phyloP scores from a whole-genome alignment of 192 early-diverging fungal species.

The Coemansia sp. region DNA sequence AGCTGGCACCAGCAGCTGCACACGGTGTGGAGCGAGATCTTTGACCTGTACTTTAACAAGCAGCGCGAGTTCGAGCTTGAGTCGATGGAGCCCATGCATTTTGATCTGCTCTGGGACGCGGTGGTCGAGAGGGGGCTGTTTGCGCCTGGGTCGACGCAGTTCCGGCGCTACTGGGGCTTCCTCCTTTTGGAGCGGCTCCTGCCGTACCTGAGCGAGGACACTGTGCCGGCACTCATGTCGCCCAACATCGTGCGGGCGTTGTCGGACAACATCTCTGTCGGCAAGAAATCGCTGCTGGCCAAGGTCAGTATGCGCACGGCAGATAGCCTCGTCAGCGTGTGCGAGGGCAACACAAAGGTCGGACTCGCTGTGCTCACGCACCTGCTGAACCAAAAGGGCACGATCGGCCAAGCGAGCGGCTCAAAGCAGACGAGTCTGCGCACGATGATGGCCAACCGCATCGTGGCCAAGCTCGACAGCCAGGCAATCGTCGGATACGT shows the following conservation, averaged over 20 bases:
- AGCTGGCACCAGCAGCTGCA: constrained; percentile 81
- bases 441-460: constrained; percentile 76
- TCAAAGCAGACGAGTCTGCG: constrained; percentile 62
- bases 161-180: constrained; percentile 89
- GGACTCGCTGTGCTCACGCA: constrained; percentile 79
- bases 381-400: constrained; percentile 72
- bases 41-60: constrained; percentile 60
- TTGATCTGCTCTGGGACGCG: constrained; percentile 78
- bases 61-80: constrained; percentile 27
- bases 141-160: constrained; percentile 67
- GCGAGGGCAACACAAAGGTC: constrained; percentile 66
- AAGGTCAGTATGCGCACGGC: constrained; percentile 64
- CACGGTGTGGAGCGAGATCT: constrained; percentile 73
- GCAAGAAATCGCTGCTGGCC: constrained; percentile 70
- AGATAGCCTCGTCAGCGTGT: constrained; percentile 54
- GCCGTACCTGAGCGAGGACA: constrained; percentile 40
- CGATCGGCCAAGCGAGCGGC: constrained; percentile 57
- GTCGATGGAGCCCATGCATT: constrained; percentile 48
- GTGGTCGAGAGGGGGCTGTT: constrained; percentile 81
- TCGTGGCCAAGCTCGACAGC: constrained; percentile 70
- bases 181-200: constrained; percentile 68
- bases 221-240: constrained; percentile 56
- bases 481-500: constrained; percentile 72
- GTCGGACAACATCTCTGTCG: constrained; percentile 80
- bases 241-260: constrained; percentile 82